Evolutionary conservation across 2,329 filamentous ascomycete species (phyloP), one percentile per base, ranked within the genome.

Genomic region (Microcyclospora pomicola): DNA sequence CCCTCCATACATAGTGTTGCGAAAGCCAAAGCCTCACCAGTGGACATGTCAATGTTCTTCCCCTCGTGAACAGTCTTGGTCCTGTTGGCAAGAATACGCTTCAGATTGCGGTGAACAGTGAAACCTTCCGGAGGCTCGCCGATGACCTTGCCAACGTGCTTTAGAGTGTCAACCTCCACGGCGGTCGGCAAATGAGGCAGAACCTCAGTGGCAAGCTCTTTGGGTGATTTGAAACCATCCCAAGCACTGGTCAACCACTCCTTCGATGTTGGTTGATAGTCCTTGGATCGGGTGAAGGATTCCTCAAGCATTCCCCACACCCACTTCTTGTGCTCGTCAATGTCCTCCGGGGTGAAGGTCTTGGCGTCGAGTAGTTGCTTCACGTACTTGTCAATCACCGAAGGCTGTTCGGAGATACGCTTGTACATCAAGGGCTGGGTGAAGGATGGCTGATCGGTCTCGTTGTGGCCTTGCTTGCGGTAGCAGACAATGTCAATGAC

Each of bases 401-500:
- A 77, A 47, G 80, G 73, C 61, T 96, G 85, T 42, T 80, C 72
- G 50, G 78, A 75, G 59, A 98, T 96, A 56, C 82, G 83, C 78
- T 96, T 95, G 76, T 98, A 98, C 91, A 98, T 98, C 51, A 95
- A 69, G 31, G 91, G 91, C 62, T 98, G 91, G n/a, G 91, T 98
- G 72, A 98, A 98, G 31, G 88, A 94, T 34, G 91, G 91, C 71
- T 98, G 91, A 60, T 98, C 91, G 9, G 91, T 98, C 71, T 98
- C 91, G 68, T 98, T 98, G 77, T 98, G 91, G 45, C 91, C 91
- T 62, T 95, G 79, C 70, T 96, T 98, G 58, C 91, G 82, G 73
- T 98, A 98, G 74, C 91, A 98, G 58, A 96, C 86, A 54, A 98
- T 77, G 62, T 98, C 91, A 56, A 98, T 85, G 51, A 98, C 87